Conservation (phyloP, 2,329 filamentous ascomycete genomes). For the Sporothrix brunneoviolacea region DNA sequence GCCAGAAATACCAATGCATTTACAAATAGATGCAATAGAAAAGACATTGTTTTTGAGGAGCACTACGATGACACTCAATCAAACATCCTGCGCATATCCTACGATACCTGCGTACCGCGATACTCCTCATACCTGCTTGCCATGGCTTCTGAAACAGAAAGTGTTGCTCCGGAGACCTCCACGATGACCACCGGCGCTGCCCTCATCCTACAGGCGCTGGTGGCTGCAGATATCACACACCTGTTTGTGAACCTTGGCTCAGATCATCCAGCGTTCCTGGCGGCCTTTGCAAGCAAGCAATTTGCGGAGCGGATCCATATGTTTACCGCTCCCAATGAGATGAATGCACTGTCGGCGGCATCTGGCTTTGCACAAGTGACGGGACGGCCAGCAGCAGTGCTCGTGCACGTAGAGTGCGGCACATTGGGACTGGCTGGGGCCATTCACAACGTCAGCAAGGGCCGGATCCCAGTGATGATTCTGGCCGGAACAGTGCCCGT, state of each 20-base stretch:
- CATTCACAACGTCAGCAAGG: background rate
- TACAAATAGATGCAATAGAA: too few relatives aligned
- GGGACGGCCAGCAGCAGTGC: background rate
- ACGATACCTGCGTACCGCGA: too few relatives aligned
- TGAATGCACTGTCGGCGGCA: background rate
- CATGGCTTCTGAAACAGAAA: background rate
- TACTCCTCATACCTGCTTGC: background rate
- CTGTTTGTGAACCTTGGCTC: conserved; percentile 1
- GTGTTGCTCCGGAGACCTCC: background rate
- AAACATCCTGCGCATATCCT: too few relatives aligned
- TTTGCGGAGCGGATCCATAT: background rate
- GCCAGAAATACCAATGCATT: background rate
- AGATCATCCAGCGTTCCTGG: background rate
- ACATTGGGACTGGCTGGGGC: background rate
- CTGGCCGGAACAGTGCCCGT: background rate
- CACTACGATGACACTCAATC: too few relatives aligned
- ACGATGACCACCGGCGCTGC: background rate
- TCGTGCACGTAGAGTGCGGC: background rate
- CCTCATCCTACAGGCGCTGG: background rate
- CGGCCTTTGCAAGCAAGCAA: background rate
- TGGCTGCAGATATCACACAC: background rate
- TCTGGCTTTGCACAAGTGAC: background rate
- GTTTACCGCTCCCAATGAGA: background rate
- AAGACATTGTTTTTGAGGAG: too few relatives aligned
- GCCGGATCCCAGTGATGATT: background rate